These are phyloP conservation scores for Westerdykella aurantiaca DNA, from an alignment of 2,329 filamentous ascomycete genomes.

Conservation along the genomic window DNA sequence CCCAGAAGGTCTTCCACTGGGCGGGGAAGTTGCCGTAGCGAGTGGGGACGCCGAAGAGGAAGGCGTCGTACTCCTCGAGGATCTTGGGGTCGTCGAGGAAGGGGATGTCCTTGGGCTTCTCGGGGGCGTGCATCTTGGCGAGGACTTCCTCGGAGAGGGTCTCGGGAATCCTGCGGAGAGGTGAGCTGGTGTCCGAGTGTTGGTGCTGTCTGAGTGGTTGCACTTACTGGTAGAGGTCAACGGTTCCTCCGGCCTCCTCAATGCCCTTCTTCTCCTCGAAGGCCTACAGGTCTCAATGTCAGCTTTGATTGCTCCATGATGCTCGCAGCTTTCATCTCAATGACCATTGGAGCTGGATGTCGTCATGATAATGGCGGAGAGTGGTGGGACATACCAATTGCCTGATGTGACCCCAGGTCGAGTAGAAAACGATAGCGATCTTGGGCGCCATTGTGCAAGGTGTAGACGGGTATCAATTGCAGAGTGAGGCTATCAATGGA, in stretches of 20 bases:
- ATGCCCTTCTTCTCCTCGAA: conserved; percentile 89
- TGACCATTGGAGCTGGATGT: not conserved
- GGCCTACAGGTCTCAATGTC: conserved; percentile 77
- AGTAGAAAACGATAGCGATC: conserved; percentile 75
- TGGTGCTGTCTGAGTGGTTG: not conserved
- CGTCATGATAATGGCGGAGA: conserved; percentile 4
- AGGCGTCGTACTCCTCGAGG: conserved; percentile 74
- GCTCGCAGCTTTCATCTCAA: not conserved
- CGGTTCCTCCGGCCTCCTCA: conserved; percentile 75
- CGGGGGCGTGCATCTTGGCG: conserved; percentile 81
- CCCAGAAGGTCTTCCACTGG: conserved; percentile 93
- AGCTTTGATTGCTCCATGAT: conserved; percentile 51
- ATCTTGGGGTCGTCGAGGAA: conserved; percentile 54
- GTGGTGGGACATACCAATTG: conserved; percentile 21
- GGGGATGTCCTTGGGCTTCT: conserved; percentile 62
- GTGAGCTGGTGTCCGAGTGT: conserved; percentile 2
- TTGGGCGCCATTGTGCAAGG: conserved; percentile 68
- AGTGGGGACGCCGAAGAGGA: conserved; percentile 92
- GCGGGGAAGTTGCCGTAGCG: conserved; percentile 95
- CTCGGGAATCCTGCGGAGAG: conserved; percentile 60
- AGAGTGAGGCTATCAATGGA: not conserved
- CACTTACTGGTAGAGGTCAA: conserved; percentile 72
- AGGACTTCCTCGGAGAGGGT: conserved; percentile 82
- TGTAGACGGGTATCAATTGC: conserved; percentile 1
- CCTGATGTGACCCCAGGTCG: conserved; percentile 35